These are phyloP conservation scores for Aspergillus sp. DNA, from an alignment of 2,329 filamentous ascomycete genomes.

Conservation along the genomic window DNA sequence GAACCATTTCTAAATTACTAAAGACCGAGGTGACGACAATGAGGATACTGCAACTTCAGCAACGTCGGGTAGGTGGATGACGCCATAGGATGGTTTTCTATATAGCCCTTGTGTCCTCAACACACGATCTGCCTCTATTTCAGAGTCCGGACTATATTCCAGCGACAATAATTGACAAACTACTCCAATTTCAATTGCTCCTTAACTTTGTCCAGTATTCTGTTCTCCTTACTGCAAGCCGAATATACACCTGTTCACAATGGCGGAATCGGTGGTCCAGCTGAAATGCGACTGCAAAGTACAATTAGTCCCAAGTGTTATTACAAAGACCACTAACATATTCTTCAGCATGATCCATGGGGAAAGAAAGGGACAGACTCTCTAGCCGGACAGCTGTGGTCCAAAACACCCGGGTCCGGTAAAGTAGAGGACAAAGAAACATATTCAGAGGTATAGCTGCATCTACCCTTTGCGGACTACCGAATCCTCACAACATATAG, in stretches of 20 bases:
- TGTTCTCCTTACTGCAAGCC: background rate
- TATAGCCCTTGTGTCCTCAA: background rate
- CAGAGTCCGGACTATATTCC: too few relatives aligned
- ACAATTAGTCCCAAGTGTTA: constrained; percentile 43
- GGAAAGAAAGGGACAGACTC: constrained; percentile 67
- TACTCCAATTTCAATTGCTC: background rate
- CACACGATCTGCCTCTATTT: background rate
- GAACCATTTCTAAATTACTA: too few relatives aligned
- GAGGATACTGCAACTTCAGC: background rate
- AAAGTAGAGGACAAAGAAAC: constrained; percentile 64
- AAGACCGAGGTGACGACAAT: background rate
- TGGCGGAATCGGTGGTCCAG: constrained; percentile 54
- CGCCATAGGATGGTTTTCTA: background rate
- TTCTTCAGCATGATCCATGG: constrained; percentile 63
- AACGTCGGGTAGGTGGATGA: background rate
- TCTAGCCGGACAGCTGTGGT: constrained; percentile 63
- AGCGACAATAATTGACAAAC: too few relatives aligned
- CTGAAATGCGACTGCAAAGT: constrained; percentile 55
- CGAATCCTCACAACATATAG: constrained; percentile 16
- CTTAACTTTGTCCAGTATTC: background rate
- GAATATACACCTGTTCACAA: constrained; percentile 19
- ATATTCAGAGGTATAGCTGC: constrained; percentile 58
- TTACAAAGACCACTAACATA: constrained; percentile 43
- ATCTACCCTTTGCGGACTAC: background rate
- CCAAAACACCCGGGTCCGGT: constrained; percentile 61